These are phyloP conservation scores for Ceratocystis ficicola DNA, from an alignment of 2,329 filamentous ascomycete species.

Conservation along the genomic window DNA sequence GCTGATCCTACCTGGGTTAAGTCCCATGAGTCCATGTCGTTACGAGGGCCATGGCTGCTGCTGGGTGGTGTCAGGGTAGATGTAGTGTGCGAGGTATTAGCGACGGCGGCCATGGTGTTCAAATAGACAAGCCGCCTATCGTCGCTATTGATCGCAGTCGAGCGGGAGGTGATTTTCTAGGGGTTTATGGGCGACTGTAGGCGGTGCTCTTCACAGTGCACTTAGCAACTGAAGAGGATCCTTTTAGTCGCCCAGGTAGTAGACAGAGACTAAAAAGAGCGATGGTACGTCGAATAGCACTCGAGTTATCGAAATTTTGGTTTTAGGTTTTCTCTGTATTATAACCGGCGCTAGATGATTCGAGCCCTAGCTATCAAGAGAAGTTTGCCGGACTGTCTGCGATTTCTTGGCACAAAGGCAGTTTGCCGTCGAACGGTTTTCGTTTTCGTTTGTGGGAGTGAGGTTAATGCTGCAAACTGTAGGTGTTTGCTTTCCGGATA, in stretches of 20 bases:
- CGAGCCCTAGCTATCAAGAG: background rate
- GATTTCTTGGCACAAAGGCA: background rate
- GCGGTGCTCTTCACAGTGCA: conserved; percentile 17
- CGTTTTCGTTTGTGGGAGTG: background rate
- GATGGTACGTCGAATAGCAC: background rate
- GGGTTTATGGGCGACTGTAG: conserved; percentile 14
- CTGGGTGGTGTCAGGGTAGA: conserved; percentile 19
- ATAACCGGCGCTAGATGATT: background rate
- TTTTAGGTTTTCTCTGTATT: background rate
- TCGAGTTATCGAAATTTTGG: background rate
- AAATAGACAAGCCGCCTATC: background rate
- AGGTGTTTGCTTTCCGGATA: background rate
- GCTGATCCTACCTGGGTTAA: conserved; percentile 13
- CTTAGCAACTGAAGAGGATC: conserved; percentile 19
- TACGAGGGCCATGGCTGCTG: conserved; percentile 18
- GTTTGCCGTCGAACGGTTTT: background rate
- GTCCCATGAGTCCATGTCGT: conserved; percentile 12
- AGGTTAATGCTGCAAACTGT: background rate
- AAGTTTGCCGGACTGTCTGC: background rate
- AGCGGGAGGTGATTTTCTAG: background rate
- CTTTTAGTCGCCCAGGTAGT: conserved; percentile 15
- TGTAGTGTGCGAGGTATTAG: conserved; percentile 15
- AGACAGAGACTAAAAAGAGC: background rate
- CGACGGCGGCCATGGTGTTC: conserved; percentile 15
- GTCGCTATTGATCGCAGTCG: background rate